Conservation (phyloP, 2,329 filamentous ascomycete genomes). For the Dothideomycetes sp. region DNA sequence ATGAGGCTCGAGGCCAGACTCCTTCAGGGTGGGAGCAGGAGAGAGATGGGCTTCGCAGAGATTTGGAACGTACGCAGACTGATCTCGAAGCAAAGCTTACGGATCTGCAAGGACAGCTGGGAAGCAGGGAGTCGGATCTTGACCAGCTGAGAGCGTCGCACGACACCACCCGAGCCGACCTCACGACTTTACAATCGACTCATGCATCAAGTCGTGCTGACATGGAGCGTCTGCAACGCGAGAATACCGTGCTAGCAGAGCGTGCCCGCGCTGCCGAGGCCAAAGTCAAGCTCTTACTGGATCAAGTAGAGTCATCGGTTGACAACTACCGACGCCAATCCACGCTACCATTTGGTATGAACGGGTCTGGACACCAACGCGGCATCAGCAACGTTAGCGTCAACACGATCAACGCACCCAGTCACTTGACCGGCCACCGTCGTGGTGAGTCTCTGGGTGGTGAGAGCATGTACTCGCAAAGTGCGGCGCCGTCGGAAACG, state of each 20-base stretch:
- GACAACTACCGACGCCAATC: constrained; percentile 83
- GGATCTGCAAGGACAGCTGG: constrained; percentile 58
- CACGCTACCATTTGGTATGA: constrained; percentile 25
- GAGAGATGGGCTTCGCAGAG: constrained; percentile 52
- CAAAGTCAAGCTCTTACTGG: constrained; percentile 82
- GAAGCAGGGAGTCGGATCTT: constrained; percentile 55
- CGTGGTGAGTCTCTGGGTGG: constrained; percentile 52
- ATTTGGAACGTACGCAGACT: constrained; percentile 58
- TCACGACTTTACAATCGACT: constrained; percentile 39
- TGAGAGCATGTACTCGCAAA: constrained; percentile 41
- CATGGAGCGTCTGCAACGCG: constrained; percentile 69
- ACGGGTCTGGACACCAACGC: constrained; percentile 38
- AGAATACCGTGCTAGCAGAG: constrained; percentile 71
- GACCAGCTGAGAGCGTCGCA: constrained; percentile 49
- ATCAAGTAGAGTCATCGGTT: constrained; percentile 88
- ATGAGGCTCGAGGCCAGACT: constrained; percentile 9
- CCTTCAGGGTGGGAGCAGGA: constrained; percentile 62
- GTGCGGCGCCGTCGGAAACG: constrained; percentile 18
- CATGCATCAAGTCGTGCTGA: constrained; percentile 46
- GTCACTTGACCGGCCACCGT: constrained; percentile 33
- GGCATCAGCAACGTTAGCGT: constrained; percentile 19
- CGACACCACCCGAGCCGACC: constrained; percentile 26
- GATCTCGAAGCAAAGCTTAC: constrained; percentile 65
- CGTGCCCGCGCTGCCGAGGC: constrained; percentile 83
- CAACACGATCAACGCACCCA: constrained; percentile 23